phyloP scores from a whole-genome alignment of 75 land plant genomes.

The Pinus tabuliformis region DNA sequence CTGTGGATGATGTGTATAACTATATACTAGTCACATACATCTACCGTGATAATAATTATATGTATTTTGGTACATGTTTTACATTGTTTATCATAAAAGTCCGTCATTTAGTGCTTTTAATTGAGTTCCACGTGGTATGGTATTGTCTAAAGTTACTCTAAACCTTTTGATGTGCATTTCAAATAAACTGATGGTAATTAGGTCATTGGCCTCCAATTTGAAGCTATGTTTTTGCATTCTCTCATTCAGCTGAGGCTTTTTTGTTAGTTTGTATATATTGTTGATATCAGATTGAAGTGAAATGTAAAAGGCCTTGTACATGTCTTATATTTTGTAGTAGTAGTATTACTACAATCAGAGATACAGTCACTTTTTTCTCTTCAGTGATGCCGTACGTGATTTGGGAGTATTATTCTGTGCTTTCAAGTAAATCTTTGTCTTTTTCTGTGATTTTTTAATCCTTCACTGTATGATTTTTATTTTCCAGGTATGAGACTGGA shows the following conservation, averaged over 20 bases:
- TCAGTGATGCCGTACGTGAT: not conserved
- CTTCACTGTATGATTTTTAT: not conserved
- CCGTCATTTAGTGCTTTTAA: no score
- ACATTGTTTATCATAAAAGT: no score
- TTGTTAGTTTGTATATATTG: not conserved
- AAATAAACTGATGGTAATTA: no score
- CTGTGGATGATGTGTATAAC: no score
- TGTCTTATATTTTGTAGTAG: not conserved
- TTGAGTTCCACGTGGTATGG: no score
- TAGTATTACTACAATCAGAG: not conserved
- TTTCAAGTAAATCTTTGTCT: not conserved
- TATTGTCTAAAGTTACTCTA: no score
- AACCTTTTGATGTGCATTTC: no score
- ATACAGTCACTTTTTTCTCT: not conserved
- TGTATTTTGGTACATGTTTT: no score
- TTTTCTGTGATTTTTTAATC: not conserved
- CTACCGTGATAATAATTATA: no score
- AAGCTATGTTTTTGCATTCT: not conserved
- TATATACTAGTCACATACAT: no score
- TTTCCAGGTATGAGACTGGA: conserved; percentile 83
- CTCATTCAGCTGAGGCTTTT: not conserved
- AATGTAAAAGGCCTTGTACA: not conserved
- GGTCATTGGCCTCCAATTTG: no score
- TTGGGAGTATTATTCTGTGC: not conserved
- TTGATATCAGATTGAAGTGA: not conserved